phyloP scores from a whole-genome alignment of 1,284 basidiomycete genomes.

The Cerioporus squamosus region DNA sequence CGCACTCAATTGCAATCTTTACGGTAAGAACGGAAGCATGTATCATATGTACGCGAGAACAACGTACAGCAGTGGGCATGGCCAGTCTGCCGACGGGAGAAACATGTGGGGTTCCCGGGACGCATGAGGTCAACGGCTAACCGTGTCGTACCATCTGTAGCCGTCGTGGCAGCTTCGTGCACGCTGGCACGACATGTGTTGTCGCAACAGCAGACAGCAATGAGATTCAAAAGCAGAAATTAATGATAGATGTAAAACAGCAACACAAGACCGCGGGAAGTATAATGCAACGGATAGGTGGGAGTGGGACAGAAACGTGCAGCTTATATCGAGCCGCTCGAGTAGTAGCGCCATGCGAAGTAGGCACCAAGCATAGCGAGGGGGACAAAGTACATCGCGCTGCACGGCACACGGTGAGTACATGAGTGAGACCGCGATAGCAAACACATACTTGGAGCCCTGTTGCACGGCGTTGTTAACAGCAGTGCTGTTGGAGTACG shows the following conservation, averaged over 20 bases:
- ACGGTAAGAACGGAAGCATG: too few species aligned
- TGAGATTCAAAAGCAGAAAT: not conserved
- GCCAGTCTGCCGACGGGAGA: too few species aligned
- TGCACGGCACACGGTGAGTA: constrained; percentile 32
- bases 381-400: constrained; percentile 81
- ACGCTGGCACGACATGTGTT: not conserved
- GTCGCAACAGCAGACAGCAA: not conserved
- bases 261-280: constrained; percentile 12
- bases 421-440: not conserved
- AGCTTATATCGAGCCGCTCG: constrained; percentile 42
- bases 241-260: constrained; percentile 18
- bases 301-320: constrained; percentile 1
- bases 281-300: constrained; percentile 10
- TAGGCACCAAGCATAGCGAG: constrained; percentile 76
- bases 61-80: too few species aligned
- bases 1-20: too few species aligned
- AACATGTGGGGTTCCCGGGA: too few species aligned
- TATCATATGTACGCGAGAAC: too few species aligned
- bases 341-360: constrained; percentile 82
- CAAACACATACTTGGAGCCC: constrained; percentile 65
- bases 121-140: too few species aligned
- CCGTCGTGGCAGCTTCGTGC: not conserved
- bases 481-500: constrained; percentile 37
- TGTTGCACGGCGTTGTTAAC: constrained; percentile 60
- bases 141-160: too few species aligned